phyloP scores from a whole-genome alignment of 2,329 filamentous ascomycete species.

The Diaporthe destruens region DNA sequence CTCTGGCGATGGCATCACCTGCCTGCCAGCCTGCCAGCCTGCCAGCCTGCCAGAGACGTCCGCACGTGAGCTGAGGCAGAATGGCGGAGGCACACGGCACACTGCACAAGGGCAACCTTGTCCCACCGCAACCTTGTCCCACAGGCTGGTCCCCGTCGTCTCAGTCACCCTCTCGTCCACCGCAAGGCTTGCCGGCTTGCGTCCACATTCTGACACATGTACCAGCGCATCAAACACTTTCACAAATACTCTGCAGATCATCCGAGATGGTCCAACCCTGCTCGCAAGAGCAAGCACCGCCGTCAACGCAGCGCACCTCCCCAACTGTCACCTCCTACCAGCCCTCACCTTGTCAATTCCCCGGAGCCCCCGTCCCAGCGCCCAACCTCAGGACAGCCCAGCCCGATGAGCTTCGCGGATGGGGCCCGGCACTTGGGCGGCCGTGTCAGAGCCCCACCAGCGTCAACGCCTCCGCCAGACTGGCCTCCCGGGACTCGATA shows the following conservation, averaged over 20 bases:
- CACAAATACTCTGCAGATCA: conserved; percentile 31
- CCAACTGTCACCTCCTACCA: conserved; percentile 14
- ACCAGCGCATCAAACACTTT: conserved; percentile 38
- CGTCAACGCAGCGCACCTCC: conserved; percentile 5
- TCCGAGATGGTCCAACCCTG: conserved; percentile 34
- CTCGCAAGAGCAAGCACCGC: conserved; percentile 15
- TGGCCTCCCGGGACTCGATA: neutral
- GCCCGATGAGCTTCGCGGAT: neutral
- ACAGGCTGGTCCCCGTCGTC: conserved; percentile 21
- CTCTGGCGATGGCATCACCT: conserved; percentile 25
- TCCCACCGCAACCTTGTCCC: conserved; percentile 6
- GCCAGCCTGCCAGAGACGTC: neutral
- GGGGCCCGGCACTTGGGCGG: conserved; percentile 4
- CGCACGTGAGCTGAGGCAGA: neutral
- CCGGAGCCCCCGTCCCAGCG: conserved; percentile 35
- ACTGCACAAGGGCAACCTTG: neutral
- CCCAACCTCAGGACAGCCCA: conserved; percentile 4
- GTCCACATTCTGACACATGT: conserved; percentile 34
- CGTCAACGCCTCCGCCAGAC: neutral
- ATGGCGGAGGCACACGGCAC: neutral
- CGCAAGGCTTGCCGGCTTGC: conserved; percentile 23
- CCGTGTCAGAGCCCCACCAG: conserved; percentile 6
- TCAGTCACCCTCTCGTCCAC: conserved; percentile 18
- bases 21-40: neutral
- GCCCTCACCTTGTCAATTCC: conserved; percentile 25